phyloP scores from a whole-genome alignment of 495 filamentous ascomycete species.

The Bombardia bombarda region DNA sequence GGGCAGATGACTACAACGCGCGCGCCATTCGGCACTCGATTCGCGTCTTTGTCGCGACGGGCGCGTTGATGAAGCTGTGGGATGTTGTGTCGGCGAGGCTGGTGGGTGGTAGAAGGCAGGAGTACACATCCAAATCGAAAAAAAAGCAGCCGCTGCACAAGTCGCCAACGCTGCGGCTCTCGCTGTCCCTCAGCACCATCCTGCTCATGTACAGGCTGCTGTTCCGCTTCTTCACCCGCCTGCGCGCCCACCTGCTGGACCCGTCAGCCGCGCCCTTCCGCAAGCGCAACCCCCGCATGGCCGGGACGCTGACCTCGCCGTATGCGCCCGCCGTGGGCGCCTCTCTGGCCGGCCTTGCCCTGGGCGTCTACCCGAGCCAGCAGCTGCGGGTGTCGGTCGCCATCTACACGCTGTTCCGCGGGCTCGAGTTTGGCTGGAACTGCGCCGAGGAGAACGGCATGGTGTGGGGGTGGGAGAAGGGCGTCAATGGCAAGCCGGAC shows the following conservation, averaged over 20 bases:
- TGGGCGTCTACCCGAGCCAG: slow-evolving; percentile 69
- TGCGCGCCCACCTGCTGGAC: slow-evolving; percentile 70
- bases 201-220: slow-evolving; percentile 82
- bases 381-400: slow-evolving; percentile 72
- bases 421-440: slow-evolving; percentile 84
- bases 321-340: slow-evolving; percentile 85
- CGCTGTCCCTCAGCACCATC: slow-evolving; percentile 72
- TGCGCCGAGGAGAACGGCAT: slow-evolving; percentile 70
- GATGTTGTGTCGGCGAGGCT: slow-evolving; percentile 47
- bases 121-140: too few species aligned
- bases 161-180: slow-evolving; percentile 67
- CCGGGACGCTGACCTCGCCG: slow-evolving; percentile 64
- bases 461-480: slow-evolving; percentile 51
- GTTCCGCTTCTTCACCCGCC: slow-evolving; percentile 77
- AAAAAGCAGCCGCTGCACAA: slow-evolving; percentile 45
- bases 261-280: slow-evolving; percentile 70
- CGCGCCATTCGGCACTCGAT: slow-evolving; percentile 69
- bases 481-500: slow-evolving; percentile 20
- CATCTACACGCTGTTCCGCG: slow-evolving; percentile 69
- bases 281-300: slow-evolving; percentile 68
- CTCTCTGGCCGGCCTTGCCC: slow-evolving; percentile 70
- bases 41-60: slow-evolving; percentile 66
- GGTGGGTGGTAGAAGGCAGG: slow-evolving; percentile 10
- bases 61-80: slow-evolving; percentile 61
- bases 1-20: slow-evolving; percentile 64